Evolutionary conservation across 2,329 filamentous ascomycete species (phyloP), one percentile per base, ranked within the genome.

Genomic region (Aaosphaeria pasadenensis): DNA sequence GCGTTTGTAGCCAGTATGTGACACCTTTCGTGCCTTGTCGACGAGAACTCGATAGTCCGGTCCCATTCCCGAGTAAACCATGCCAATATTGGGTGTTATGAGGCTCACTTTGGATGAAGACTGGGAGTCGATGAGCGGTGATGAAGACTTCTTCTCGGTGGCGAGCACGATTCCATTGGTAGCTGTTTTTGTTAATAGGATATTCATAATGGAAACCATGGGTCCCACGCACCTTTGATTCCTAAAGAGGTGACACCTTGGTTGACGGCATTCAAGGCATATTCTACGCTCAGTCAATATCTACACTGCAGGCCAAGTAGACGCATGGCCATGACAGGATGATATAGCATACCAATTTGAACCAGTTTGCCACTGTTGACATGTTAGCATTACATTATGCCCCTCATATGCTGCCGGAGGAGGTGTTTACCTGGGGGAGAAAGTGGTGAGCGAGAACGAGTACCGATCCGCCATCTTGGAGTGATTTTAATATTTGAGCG

Each of bases 21-120:
- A 96, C 59, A 96, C 94, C 76, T 97, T 99, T 70, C 94, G 91
- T 62, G 94, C 94, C 74, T 91, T 92, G 80, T 99, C 94, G 62
- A 97, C 94, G 46, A 99, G 83, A 49, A 99, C 90, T 73, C 94
- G 86, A 79, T 97, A 99, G 75, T 99, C 94, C 51, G 94, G 94
- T 30, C 94, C 92, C 94, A 99, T 99, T 71, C 94, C 94, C 45
- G 91, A 91, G 78, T 99, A 99, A 65, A 99, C 94, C 89, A 97
- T 96, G 72, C 94, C 94, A 74, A 99, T 97, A 81, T 99, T 94
- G 66, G 94, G 94, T 42, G 94, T 99, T 77, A 99, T 91, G 71
- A 95, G 85, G 72, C 90, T 95, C 78, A 99, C 89, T 81, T 99
- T 99, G 65, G 91, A 94, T 58, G 96, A 86, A 38, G 94, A 97